phyloP scores from a whole-genome alignment of 2,329 filamentous ascomycete species.

The Alternaria alternata region DNA sequence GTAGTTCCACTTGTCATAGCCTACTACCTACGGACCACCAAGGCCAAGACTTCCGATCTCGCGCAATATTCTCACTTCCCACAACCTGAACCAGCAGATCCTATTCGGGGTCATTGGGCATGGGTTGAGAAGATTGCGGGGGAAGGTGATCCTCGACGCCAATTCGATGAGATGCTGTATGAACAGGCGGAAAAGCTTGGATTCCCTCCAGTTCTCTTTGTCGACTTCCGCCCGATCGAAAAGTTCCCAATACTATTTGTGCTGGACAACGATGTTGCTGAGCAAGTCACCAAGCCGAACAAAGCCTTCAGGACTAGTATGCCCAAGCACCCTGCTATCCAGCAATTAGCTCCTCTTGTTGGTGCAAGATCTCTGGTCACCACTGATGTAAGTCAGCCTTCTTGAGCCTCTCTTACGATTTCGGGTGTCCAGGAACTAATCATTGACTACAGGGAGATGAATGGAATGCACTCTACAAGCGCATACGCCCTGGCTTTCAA shows the following conservation, averaged over 20 bases:
- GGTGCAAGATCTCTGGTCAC: constrained; percentile 28
- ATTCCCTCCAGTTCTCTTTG: constrained; percentile 26
- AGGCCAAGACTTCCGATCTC: constrained; percentile 13
- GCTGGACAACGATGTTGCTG: constrained; percentile 26
- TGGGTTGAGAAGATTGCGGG: constrained; percentile 27
- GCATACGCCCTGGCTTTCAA: constrained; percentile 26
- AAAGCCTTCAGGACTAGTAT: constrained; percentile 23
- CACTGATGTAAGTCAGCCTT: constrained; percentile 20
- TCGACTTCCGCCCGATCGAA: constrained; percentile 27
- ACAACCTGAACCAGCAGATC: constrained; percentile 26
- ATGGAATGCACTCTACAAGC: constrained; percentile 10
- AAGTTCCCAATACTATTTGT: constrained; percentile 24
- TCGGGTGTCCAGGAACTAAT: background rate
- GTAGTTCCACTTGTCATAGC: background rate
- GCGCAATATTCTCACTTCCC: constrained; percentile 26
- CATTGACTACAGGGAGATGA: background rate
- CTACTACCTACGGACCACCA: background rate
- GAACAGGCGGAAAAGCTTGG: constrained; percentile 25
- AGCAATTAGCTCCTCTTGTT: constrained; percentile 22
- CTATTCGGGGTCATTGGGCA: constrained; percentile 26
- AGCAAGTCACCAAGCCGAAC: constrained; percentile 26
- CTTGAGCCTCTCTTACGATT: fast-evolving
- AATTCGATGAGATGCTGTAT: constrained; percentile 29
- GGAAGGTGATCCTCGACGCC: constrained; percentile 22
- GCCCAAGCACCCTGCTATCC: constrained; percentile 29